Evolutionary conservation across 164 flowering plant genomes (phyloP), one percentile per base, ranked within the genome.

Genomic region (Aristolochia fimbriata): DNA sequence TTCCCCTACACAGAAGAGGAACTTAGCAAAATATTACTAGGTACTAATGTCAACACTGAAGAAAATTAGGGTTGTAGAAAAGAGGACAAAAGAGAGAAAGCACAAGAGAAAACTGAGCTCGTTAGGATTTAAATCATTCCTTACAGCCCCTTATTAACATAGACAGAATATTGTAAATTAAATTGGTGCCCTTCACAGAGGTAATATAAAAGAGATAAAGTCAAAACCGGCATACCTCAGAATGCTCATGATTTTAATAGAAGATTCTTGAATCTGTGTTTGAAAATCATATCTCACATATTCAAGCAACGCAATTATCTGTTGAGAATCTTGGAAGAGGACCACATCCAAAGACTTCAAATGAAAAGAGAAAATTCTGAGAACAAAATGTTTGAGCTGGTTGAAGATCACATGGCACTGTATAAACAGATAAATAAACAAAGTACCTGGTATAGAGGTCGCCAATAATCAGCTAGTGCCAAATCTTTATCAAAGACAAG

Each of bases 331-430:
- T 68, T 91, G 99, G 20, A 88, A 74, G 48, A 94, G 97, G 43
- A 94, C 79, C 47, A 82, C 76, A 76, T 91, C 96, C 82, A 94
- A 66, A 59, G 97, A 87, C 99, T 94, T 89, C 75, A 74, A 22
- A 52, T 23, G 56, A 45, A 20, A 54, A 66, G 60, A 20, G 51
- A 70, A 31, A 8, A 45, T 21, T 46, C 19, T 17, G 41, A 43
- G 58, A 41, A 21, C 27, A 55, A 55, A 49, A 10, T 12, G 19
- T 13, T 21, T 15, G 27, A 4, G 10, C 11, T 0, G 24, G 17
- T 16, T 4, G 0, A 25, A 27, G 24, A 62, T 41, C 24, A 23
- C 15, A 20, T 4, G 19, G 52, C 14, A 48, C 2, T 37, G 21
- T 37, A 37, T 41, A 23, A 22, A 6, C 55, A 66, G 27, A 59